Percentiles rank a stretch among this genome's conserved stretches.
Evolutionary conservation across 495 filamentous ascomycete species (phyloP).

Genomic region (Sporormia fimetaria): DNA sequence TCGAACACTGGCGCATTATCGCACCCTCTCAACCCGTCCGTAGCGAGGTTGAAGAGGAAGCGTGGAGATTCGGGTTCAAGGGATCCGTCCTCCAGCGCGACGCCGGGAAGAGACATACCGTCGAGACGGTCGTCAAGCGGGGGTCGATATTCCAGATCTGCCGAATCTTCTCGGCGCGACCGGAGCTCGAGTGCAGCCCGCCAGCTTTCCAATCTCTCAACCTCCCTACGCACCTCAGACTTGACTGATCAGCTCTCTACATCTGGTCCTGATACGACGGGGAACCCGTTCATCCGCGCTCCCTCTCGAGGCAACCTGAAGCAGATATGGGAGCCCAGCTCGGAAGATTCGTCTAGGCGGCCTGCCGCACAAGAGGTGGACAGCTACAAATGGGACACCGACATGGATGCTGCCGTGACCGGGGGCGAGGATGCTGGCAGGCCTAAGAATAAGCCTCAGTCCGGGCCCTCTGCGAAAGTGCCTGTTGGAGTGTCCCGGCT

Average conservation of each 20-base stretch:
- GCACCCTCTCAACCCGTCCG: conserved; percentile 10
- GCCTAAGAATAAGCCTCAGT: conserved; percentile 1
- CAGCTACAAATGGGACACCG: conserved; percentile 34
- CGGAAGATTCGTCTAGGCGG: conserved; percentile 10
- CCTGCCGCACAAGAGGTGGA: conserved; percentile 25
- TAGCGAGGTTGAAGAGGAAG: conserved; percentile 16
- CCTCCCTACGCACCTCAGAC: conserved; percentile 13
- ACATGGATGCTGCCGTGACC: conserved; percentile 18
- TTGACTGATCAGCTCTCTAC: conserved; percentile 6
- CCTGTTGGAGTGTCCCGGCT: conserved; percentile 35
- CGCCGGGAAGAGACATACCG: conserved; percentile 17
- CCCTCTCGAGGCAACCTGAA: conserved; percentile 28
- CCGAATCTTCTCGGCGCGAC: conserved; percentile 3
- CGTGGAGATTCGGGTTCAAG: conserved; percentile 13
- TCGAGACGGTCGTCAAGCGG: conserved; percentile 1
- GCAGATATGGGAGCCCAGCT: conserved; percentile 5
- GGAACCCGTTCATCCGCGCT: conserved; percentile 35
- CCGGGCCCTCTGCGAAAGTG: conserved; percentile 27
- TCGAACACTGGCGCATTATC: conserved; percentile 6
- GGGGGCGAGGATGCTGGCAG: conserved; percentile 7
- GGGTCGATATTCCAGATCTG: conserved; percentile 10
- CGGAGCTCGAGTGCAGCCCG: conserved; percentile 1
- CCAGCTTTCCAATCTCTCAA: conserved; percentile 6
- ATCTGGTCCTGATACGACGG: conserved; percentile 26
- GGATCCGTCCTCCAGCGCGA: not conserved